Conservation (phyloP, 768 basidiomycete genomes). For the Mycena maculata region DNA sequence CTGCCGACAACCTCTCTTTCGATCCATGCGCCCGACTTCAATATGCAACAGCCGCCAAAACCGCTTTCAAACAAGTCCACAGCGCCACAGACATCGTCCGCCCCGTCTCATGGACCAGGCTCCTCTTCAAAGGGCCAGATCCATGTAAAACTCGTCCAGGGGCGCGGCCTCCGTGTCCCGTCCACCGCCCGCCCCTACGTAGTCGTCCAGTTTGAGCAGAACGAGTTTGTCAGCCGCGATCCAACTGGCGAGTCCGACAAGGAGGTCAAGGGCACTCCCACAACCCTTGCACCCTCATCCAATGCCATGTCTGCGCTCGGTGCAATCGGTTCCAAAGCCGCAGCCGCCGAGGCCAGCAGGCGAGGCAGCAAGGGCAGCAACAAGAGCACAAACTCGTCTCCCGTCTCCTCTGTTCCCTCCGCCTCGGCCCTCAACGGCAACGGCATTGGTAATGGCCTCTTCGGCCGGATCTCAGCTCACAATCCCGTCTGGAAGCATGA, state of each 20-base stretch:
- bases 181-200: slow-evolving; percentile 86
- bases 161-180: slow-evolving; percentile 82
- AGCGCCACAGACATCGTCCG: slow-evolving; percentile 55
- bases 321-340: slow-evolving; percentile 65
- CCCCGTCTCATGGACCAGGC: slow-evolving; percentile 48
- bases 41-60: slow-evolving; percentile 75
- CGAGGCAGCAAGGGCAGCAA: slow-evolving; percentile 54
- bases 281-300: slow-evolving; percentile 71
- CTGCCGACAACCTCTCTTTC: slow-evolving; percentile 70
- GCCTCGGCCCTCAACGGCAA: slow-evolving; percentile 40
- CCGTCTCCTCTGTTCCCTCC: slow-evolving; percentile 45
- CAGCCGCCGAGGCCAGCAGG: slow-evolving; percentile 46
- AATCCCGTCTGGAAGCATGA: slow-evolving; percentile 99
- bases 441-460: slow-evolving; percentile 56
- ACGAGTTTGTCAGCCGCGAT: slow-evolving; percentile 95
- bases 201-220: slow-evolving; percentile 98
- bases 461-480: slow-evolving; percentile 75
- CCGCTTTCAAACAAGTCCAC: slow-evolving; percentile 52
- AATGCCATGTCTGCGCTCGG: slow-evolving; percentile 75
- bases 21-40: slow-evolving; percentile 87
- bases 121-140: slow-evolving; percentile 75
- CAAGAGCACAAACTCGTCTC: slow-evolving; percentile 54
- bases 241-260: slow-evolving; percentile 88
- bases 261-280: slow-evolving; percentile 87
- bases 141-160: slow-evolving; percentile 95